Conservation (phyloP, 2,329 filamentous ascomycete species). For the Claviceps humidiphila region DNA sequence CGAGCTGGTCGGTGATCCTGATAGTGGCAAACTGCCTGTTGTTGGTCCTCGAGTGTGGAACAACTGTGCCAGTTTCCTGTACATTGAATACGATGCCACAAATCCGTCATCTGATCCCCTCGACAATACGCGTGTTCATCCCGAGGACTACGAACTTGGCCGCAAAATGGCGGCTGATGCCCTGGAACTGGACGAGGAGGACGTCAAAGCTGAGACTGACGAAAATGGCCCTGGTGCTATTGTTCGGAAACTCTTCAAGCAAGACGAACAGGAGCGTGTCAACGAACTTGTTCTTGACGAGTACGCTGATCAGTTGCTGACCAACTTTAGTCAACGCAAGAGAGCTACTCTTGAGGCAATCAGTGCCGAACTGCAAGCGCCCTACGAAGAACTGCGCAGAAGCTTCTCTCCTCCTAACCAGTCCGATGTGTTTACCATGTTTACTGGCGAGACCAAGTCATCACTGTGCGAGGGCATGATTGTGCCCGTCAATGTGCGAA, state of each 20-base stretch:
- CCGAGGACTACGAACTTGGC: conserved; percentile 94
- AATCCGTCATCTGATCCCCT: conserved; percentile 78
- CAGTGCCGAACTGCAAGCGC: conserved; percentile 78
- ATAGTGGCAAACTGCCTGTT: conserved; percentile 62
- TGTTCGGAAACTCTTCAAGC: conserved; percentile 86
- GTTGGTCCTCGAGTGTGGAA: conserved; percentile 88
- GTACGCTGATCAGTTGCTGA: conserved; percentile 89
- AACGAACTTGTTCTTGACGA: conserved; percentile 94
- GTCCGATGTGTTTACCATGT: conserved; percentile 87
- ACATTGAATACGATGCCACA: conserved; percentile 73
- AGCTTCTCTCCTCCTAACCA: conserved; percentile 57
- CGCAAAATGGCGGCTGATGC: conserved; percentile 98
- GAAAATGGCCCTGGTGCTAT: conserved; percentile 84
- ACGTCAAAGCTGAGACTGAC: conserved; percentile 87
- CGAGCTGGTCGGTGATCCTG: conserved; percentile 79
- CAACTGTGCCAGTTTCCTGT: conserved; percentile 93
- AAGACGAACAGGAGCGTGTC: conserved; percentile 86
- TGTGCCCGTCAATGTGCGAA: conserved; percentile 73
- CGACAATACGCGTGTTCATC: conserved; percentile 93
- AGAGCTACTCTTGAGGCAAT: conserved; percentile 94
- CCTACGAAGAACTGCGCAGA: conserved; percentile 86
- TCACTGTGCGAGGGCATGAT: conserved; percentile 84
- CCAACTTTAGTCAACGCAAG: conserved; percentile 86
- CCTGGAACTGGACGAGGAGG: conserved; percentile 90
- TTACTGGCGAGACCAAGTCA: conserved; percentile 83